phyloP scores from a whole-genome alignment of 73 alveolate genomes.

The Loxodes magnus region DNA sequence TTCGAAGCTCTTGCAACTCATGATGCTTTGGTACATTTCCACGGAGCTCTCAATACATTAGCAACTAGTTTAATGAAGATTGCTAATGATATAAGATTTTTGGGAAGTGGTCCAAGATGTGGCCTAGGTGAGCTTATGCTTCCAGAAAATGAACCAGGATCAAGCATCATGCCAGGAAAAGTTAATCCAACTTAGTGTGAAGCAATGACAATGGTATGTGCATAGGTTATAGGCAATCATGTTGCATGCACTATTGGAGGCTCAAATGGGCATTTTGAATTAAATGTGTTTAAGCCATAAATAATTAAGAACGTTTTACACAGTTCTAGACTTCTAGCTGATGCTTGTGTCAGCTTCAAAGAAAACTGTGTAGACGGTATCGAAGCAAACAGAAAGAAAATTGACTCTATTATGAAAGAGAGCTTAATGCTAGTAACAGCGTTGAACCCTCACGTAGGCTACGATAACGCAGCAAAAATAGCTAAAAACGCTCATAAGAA shows the following conservation, averaged over 20 bases:
- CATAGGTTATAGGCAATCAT: slow-evolving; percentile 90
- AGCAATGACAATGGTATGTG: slow-evolving; percentile 95
- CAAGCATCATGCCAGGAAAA: slow-evolving; percentile 98
- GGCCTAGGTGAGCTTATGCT: slow-evolving; percentile 94
- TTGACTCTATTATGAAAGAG: slow-evolving; percentile 55
- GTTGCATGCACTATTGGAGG: slow-evolving; percentile 92
- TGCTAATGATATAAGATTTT: slow-evolving; percentile 95
- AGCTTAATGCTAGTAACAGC: slow-evolving; percentile 96
- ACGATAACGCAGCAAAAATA: slow-evolving; percentile 92
- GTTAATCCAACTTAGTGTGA: slow-evolving; percentile 98
- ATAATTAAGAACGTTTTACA: slow-evolving; percentile 87
- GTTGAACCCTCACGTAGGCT: slow-evolving; percentile 90
- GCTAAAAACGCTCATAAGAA: slow-evolving; percentile 92
- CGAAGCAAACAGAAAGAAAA: slow-evolving; percentile 59
- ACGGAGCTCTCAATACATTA: slow-evolving; percentile 84
- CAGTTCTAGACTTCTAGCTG: slow-evolving; percentile 75
- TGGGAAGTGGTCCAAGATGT: slow-evolving; percentile 99
- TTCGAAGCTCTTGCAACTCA: slow-evolving; percentile 91
- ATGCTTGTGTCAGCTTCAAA: slow-evolving; percentile 70
- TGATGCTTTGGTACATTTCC: slow-evolving; percentile 84
- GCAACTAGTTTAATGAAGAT: slow-evolving; percentile 92
- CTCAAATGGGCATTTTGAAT: slow-evolving; percentile 95
- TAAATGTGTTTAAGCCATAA: slow-evolving; percentile 98
- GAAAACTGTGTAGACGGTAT: slow-evolving; percentile 61
- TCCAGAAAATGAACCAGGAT: slow-evolving; percentile 99